Base-by-base conservation (phyloP, 495 filamentous ascomycete genomes). In the Pseudotulostoma volvatum region DNA sequence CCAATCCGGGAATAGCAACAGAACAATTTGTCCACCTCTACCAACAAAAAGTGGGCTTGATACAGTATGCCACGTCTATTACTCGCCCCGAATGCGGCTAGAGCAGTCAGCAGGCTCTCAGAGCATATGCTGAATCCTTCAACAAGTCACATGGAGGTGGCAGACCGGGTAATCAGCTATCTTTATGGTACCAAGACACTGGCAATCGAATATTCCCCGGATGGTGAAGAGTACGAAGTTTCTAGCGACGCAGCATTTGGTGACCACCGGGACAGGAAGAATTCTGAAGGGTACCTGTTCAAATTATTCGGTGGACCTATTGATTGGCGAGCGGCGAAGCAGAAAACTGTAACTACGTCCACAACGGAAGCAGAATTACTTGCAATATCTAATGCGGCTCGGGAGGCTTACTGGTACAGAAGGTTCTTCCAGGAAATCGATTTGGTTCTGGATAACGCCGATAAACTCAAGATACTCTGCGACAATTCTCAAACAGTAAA, bases 41-140 rank as follows among this genome's bases (percentile, higher is more conserved):
- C 32, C 44, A 52, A 31, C 38, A 49, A 18, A 47, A 48, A 21
- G 42, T 59, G 7, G 47, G 53, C 18, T 59, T 44, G 4, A n/a
- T 40, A 8, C 34, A 40, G 17, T 59, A 53, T 43, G 36, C 47
- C 7, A 38, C 51, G 4, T 41, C 39, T 0, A 53, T 42, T 14
- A 55, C 53, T 4, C 17, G 45, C 7, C 32, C 47, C 14, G 51
- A 59, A n/a, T 33, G 37, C 45, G 4, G 43, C 51, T 3, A 38
- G 37, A 14, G 37, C 41, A 0, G 40, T 32, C 14, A 18, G 30
- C 2, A 39, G 40, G 7, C 20, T 57, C 7, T 33, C 52, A 18
- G 14, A 48, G 34, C 49, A 42, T 37, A 34, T 53, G 0, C 34
- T 33, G 3, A 57, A 57, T 40, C 52, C 45, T 5, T 17, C 18